phyloP scores from a whole-genome alignment of 371 early-diverging fungal genomes.

The Mortierella sp. region DNA sequence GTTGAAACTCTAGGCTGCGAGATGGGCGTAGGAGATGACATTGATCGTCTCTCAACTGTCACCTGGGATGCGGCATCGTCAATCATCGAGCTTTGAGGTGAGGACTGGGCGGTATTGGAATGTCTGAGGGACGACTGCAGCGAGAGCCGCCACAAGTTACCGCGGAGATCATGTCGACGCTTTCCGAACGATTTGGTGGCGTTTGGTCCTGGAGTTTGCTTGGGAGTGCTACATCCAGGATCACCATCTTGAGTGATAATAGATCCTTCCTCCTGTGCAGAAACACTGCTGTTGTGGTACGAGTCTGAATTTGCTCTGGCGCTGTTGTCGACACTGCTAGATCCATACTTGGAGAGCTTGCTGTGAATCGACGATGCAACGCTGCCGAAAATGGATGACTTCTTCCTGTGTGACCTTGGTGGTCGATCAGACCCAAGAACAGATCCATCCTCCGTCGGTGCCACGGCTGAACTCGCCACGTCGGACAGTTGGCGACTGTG shows the following conservation, averaged over 20 bases:
- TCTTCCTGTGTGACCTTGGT: background rate
- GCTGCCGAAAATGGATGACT: conserved; percentile 19
- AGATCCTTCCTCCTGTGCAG: background rate
- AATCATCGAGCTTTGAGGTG: conserved; percentile 22
- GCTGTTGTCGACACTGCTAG: background rate
- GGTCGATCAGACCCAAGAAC: conserved; percentile 7
- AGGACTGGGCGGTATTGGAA: conserved; percentile 18
- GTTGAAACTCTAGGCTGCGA: background rate
- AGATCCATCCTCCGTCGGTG: background rate
- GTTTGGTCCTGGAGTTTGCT: background rate
- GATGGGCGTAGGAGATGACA: background rate
- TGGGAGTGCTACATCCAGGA: conserved; percentile 5
- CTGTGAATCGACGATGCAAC: conserved; percentile 34
- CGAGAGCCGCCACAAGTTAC: conserved; percentile 30
- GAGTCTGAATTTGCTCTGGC: conserved; percentile 3
- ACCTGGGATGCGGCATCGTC: conserved; percentile 14
- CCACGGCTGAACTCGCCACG: background rate
- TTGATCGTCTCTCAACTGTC: conserved; percentile 4
- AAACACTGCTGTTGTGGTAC: background rate
- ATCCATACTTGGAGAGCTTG: conserved; percentile 19
- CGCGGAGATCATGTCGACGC: conserved; percentile 20
- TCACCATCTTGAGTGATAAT: conserved; percentile 1
- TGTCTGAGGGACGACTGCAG: conserved; percentile 30
- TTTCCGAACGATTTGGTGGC: conserved; percentile 23
- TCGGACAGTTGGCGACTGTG: conserved; percentile 9